These are phyloP conservation scores for Claviceps capensis DNA, from an alignment of 2,329 filamentous ascomycete genomes.

Conservation along the genomic window DNA sequence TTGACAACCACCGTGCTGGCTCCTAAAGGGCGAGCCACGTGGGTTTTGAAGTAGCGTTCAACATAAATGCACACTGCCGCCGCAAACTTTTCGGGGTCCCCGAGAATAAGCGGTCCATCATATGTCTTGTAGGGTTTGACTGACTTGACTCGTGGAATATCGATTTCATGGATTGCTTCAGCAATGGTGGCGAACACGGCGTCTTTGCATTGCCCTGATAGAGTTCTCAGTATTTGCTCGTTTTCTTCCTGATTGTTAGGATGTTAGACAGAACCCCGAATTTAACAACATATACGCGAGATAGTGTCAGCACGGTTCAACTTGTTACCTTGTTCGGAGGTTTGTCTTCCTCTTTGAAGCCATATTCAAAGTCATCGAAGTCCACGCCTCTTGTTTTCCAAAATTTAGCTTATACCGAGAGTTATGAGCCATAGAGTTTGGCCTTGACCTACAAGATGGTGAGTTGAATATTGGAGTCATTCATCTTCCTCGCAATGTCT, in stretches of 20 bases:
- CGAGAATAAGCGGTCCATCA: slow-evolving; percentile 67
- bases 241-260: slow-evolving; percentile 37
- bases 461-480: slow-evolving; percentile 63
- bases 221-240: slow-evolving; percentile 49
- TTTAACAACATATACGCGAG: background rate
- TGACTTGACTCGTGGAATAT: slow-evolving; percentile 61
- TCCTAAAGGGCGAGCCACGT: slow-evolving; percentile 57
- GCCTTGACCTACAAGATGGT: slow-evolving; percentile 52
- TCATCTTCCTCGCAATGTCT: slow-evolving; percentile 60
- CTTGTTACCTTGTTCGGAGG: slow-evolving; percentile 47
- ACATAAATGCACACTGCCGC: slow-evolving; percentile 71
- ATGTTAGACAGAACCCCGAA: background rate
- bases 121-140: slow-evolving; percentile 67
- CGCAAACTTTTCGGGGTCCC: slow-evolving; percentile 59
- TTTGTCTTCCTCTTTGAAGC: slow-evolving; percentile 87
- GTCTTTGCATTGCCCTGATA: slow-evolving; percentile 52
- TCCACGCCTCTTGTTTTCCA: slow-evolving; percentile 56
- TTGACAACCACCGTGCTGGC: slow-evolving; percentile 63
- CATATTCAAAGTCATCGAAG: slow-evolving; percentile 83
- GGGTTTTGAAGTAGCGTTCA: slow-evolving; percentile 81
- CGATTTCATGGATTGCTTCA: slow-evolving; percentile 70
- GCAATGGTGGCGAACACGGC: slow-evolving; percentile 73
- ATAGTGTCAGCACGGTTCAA: background rate
- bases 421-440: background rate
- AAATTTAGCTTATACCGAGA: background rate